These are phyloP conservation scores for Botryosphaeria dothidea DNA, from an alignment of 2,329 filamentous ascomycete species.

Conservation along the genomic window DNA sequence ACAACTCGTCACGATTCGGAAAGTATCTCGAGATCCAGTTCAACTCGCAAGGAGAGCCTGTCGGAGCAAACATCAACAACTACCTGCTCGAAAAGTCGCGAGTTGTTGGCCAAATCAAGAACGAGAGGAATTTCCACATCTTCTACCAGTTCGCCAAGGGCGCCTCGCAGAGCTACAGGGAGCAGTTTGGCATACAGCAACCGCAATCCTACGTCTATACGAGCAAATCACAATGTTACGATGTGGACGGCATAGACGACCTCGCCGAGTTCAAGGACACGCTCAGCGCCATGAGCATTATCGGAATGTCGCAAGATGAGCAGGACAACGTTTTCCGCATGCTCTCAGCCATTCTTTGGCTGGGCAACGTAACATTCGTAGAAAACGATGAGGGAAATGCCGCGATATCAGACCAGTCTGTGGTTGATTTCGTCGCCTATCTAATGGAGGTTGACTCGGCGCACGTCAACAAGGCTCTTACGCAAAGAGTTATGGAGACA, in stretches of 20 bases:
- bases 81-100: conserved; percentile 94
- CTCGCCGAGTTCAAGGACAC: conserved; percentile 86
- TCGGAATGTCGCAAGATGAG: conserved; percentile 83
- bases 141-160: conserved; percentile 99
- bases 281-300: conserved; percentile 89
- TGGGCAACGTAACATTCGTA: conserved; percentile 87
- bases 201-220: conserved; percentile 94
- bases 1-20: conserved; percentile 97
- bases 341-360: conserved; percentile 87
- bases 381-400: conserved; percentile 92
- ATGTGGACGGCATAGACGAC: conserved; percentile 94
- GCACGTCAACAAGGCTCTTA: conserved; percentile 82
- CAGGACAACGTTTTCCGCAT: conserved; percentile 97
- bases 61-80: conserved; percentile 97
- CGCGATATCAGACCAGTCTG: conserved; percentile 80
- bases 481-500: conserved; percentile 80
- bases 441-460: conserved; percentile 82
- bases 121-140: conserved; percentile 98
- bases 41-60: conserved; percentile 85
- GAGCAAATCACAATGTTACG: conserved; percentile 88
- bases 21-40: conserved; percentile 99
- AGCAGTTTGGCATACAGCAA: conserved; percentile 86
- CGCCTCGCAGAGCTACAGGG: conserved; percentile 60
- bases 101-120: conserved; percentile 90
- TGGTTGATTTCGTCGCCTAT: conserved; percentile 93